Evolutionary conservation across 1,139 yeast species (phyloP).

Genomic region (Kodamaea sp.): DNA sequence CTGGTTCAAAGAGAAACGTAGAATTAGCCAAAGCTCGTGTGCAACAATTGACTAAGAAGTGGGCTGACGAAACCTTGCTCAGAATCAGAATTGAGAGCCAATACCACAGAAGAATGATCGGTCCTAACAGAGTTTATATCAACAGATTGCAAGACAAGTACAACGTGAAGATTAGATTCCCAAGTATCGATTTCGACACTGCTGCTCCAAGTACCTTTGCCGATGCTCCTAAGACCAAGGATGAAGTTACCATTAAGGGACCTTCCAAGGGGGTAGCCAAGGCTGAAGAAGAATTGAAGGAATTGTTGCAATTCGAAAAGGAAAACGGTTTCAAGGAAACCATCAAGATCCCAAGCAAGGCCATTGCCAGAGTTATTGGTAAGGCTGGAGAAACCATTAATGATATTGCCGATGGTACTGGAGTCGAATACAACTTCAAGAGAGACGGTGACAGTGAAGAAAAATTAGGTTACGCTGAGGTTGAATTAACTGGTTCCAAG

Average conservation of each 20-base stretch:
- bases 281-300: slow-evolving; percentile 84
- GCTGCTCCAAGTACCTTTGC: slow-evolving; percentile 25
- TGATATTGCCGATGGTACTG: slow-evolving; percentile 78
- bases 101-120: slow-evolving; percentile 82
- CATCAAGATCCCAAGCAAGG: slow-evolving; percentile 66
- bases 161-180: slow-evolving; percentile 79
- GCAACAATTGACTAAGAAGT: slow-evolving; percentile 59
- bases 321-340: slow-evolving; percentile 76
- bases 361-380: slow-evolving; percentile 86
- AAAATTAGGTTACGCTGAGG: slow-evolving; percentile 48
- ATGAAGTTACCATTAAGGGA: slow-evolving; percentile 81
- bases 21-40: slow-evolving; percentile 71
- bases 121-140: slow-evolving; percentile 79
- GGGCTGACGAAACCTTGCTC: slow-evolving; percentile 79
- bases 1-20: slow-evolving; percentile 80
- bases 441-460: slow-evolving; percentile 49
- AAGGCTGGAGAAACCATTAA: slow-evolving; percentile 83
- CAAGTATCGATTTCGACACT: slow-evolving; percentile 43
- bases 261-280: slow-evolving; percentile 87
- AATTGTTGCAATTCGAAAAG: slow-evolving; percentile 80
- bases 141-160: slow-evolving; percentile 88
- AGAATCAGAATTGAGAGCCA: slow-evolving; percentile 71
- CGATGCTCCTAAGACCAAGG: slow-evolving; percentile 46
- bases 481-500: slow-evolving; percentile 80
- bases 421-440: slow-evolving; percentile 69